Base-by-base conservation (phyloP, 768 basidiomycete genomes). In the Daedalea quercina region DNA sequence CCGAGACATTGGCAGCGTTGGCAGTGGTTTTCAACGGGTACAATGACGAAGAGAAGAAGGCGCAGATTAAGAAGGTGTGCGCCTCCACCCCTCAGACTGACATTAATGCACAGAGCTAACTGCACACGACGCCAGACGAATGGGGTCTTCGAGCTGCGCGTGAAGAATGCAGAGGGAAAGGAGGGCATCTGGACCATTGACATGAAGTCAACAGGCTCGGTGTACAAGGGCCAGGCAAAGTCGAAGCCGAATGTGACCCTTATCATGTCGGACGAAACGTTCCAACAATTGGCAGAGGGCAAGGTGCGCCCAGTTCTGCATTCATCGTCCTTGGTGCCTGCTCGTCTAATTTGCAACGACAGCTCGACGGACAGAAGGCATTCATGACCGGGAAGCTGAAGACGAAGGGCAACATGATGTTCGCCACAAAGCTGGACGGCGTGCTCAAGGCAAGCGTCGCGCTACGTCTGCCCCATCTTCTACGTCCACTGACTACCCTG, bases 321-420 rank as follows among this genome's bases (percentile, higher is more conserved):
- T 6, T 4, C 35, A 9, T 13, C n/a, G 48, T 24, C 13, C 12
- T 15, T 6, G 4, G 20, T 24, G 25, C 7, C 19, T 33, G n/a
- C 46, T 53, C 24, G 51, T 31, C 24, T 8, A 8, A 26, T 9
- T 31, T n/a, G 20, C 25, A 7, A n/a, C 31, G 25, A 31, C 56
- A 91, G 86, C 73, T 87, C 43, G 91, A 89, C 61, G 93, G 90
- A 19, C 94, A 96, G 70, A 94, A 93, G 66, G 93, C 93, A 20
- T 96, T 94, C 74, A 91, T 97, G 89, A 90, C 88, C 7, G 94
- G 94, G 25, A 89, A 90, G 65, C 80, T 96, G 47, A 95, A 94
- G 80, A 87, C 89, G 15, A 87, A 80, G 67, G 92, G 91, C 51
- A 94, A 93, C 71, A 83, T 94, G 69, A 93, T 94, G 90, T 79